Conservation (phyloP, 768 basidiomycete species). For the Hygrocybe punicea region DNA sequence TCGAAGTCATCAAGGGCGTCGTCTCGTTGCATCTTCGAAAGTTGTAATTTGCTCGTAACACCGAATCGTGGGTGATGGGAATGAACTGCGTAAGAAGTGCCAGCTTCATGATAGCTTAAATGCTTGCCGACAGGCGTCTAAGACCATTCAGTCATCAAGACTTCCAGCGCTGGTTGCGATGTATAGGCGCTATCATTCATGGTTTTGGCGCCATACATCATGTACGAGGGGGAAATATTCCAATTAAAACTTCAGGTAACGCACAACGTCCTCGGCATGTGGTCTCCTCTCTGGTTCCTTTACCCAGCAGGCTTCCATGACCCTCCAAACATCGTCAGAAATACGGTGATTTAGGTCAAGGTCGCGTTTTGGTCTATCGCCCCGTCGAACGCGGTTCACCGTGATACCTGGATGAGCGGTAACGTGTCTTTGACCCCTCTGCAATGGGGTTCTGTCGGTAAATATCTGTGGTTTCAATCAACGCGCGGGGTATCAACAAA, state of each 20-base stretch:
- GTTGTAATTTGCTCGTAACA: too few relatives aligned
- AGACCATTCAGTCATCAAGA: too few relatives aligned
- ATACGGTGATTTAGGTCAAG: background rate
- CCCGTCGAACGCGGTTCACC: background rate
- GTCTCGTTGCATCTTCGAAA: too few relatives aligned
- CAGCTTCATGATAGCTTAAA: too few relatives aligned
- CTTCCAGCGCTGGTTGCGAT: too few relatives aligned
- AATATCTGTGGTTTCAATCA: constrained; percentile 16
- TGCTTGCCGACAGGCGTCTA: too few relatives aligned
- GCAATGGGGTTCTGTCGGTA: constrained; percentile 20
- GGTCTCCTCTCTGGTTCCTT: background rate
- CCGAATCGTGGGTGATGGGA: too few relatives aligned
- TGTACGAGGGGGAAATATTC: too few relatives aligned
- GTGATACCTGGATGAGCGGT: background rate
- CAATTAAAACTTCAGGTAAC: background rate
- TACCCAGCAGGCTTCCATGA: constrained; percentile 1
- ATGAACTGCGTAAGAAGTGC: too few relatives aligned
- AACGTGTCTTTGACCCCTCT: background rate
- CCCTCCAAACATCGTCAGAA: background rate
- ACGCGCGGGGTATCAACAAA: background rate
- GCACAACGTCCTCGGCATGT: background rate
- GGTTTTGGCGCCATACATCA: too few relatives aligned
- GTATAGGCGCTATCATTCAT: too few relatives aligned
- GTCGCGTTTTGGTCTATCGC: background rate
- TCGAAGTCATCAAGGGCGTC: too few relatives aligned